Conservation (phyloP, 805 yeast species). For the Zygotorulaspora florentina region DNA sequence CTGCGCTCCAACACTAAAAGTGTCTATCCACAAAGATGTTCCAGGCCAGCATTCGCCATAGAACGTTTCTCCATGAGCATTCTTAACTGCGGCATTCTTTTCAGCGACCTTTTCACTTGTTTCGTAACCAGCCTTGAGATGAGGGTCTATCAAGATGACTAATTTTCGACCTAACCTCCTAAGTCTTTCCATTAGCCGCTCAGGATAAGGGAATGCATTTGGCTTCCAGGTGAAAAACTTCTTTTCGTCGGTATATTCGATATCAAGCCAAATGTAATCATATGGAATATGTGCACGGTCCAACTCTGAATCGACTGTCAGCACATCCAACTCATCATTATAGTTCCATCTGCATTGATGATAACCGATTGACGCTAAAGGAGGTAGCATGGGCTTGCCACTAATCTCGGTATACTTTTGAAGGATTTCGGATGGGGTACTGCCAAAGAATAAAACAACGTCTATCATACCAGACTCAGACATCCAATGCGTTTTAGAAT, state of each 20-base stretch:
- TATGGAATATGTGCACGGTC: slow-evolving; percentile 75
- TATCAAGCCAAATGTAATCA: slow-evolving; percentile 91
- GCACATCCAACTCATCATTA: slow-evolving; percentile 79
- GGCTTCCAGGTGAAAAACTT: slow-evolving; percentile 91
- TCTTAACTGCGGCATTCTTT: slow-evolving; percentile 44
- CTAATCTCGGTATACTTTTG: slow-evolving; percentile 62
- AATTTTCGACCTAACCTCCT: slow-evolving; percentile 73
- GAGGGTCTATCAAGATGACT: slow-evolving; percentile 88
- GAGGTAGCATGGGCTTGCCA: slow-evolving; percentile 73
- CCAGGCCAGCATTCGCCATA: slow-evolving; percentile 99
- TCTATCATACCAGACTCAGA: slow-evolving; percentile 87
- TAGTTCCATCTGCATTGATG: slow-evolving; percentile 99
- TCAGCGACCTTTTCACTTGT: slow-evolving; percentile 52
- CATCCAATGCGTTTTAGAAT: slow-evolving; percentile 77
- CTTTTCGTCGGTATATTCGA: slow-evolving; percentile 83
- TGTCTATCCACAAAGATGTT: slow-evolving; percentile 88
- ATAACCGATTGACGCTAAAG: slow-evolving; percentile 74
- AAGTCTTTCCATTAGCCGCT: slow-evolving; percentile 57
- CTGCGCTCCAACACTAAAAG: slow-evolving; percentile 61
- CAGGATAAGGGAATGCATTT: slow-evolving; percentile 69
- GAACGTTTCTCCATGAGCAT: slow-evolving; percentile 46
- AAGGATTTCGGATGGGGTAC: slow-evolving; percentile 52
- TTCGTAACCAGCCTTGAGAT: slow-evolving; percentile 66
- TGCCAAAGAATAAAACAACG: slow-evolving; percentile 61
- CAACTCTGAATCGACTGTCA: slow-evolving; percentile 64